A percentile compares a stretch with the other conserved stretches of the same genome.
Conservation (phyloP, 2,329 filamentous ascomycete species). For the Hyphodiscus sp. region DNA sequence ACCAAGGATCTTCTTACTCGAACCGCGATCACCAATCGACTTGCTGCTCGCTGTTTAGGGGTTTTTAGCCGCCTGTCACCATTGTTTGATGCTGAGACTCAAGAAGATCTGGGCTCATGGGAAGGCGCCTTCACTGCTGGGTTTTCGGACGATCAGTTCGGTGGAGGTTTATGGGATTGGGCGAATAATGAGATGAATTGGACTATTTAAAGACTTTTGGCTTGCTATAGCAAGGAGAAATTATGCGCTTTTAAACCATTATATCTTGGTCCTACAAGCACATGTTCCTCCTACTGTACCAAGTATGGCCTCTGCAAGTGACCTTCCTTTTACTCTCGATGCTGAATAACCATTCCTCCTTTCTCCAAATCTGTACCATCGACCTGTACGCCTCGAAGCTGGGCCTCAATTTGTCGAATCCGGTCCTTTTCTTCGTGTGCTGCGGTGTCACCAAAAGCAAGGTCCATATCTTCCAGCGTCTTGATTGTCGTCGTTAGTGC, state of each 20-base stretch:
- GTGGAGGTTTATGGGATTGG: neutral
- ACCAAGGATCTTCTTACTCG: constrained; percentile 35
- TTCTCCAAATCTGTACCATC: constrained; percentile 15
- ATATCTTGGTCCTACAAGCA: too few species aligned
- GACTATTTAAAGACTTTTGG: constrained; percentile 1
- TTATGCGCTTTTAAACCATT: neutral
- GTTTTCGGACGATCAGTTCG: neutral
- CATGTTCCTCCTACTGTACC: too few species aligned
- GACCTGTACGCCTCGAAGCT: constrained; percentile 14
- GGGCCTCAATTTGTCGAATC: constrained; percentile 14
- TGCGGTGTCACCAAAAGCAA: constrained; percentile 35
- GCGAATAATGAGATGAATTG: constrained; percentile 1
- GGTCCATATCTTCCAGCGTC: constrained; percentile 51
- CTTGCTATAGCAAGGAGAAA: neutral
- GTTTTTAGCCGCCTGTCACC: constrained; percentile 34
- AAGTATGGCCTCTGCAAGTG: too few species aligned
- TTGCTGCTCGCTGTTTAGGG: constrained; percentile 34
- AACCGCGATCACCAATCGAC: constrained; percentile 33
- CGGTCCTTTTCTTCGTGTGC: constrained; percentile 32
- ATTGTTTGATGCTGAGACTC: constrained; percentile 20
- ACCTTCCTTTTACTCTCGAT: neutral
- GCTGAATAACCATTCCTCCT: neutral
- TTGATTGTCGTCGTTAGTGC: neutral
- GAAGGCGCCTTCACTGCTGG: constrained; percentile 21
- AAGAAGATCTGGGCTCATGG: constrained; percentile 31